Percentiles rank a stretch among this genome's conserved stretches.
phyloP scores from a whole-genome alignment of 208 protist genomes.

The Herpetomonas samuelpessoai region DNA sequence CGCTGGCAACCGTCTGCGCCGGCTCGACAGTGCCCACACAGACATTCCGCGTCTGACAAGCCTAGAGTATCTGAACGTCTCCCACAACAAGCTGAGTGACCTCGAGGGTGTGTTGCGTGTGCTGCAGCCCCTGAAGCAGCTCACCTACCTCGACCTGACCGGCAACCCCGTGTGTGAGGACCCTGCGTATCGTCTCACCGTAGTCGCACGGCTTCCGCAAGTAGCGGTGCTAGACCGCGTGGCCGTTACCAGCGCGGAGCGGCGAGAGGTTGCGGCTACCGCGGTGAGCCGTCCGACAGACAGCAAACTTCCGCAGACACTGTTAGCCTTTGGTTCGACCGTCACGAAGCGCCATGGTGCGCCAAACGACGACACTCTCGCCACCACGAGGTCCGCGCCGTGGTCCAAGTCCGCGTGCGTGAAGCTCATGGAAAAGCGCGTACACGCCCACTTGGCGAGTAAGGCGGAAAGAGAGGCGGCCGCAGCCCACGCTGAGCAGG shows the following conservation, averaged over 20 bases:
- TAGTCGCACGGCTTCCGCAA: slow-evolving; percentile 57
- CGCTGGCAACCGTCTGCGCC: slow-evolving; percentile 32
- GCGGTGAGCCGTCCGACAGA: neutral
- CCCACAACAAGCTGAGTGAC: slow-evolving; percentile 57
- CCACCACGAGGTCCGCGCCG: neutral
- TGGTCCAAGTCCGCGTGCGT: slow-evolving; percentile 19
- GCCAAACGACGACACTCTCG: neutral
- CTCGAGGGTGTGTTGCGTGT: slow-evolving; percentile 26
- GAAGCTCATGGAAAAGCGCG: slow-evolving; percentile 24
- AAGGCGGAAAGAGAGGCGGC: slow-evolving; percentile 8
- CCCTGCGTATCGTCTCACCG: slow-evolving; percentile 52
- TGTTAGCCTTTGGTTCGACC: slow-evolving; percentile 9
- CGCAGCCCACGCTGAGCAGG: slow-evolving; percentile 13
- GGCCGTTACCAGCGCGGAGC: slow-evolving; percentile 46
- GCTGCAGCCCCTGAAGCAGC: slow-evolving; percentile 41
- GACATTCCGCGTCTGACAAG: slow-evolving; percentile 46
- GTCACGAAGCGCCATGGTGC: slow-evolving; percentile 4
- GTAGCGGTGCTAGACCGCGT: slow-evolving; percentile 66
- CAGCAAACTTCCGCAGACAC: neutral
- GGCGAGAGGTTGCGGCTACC: slow-evolving; percentile 24
- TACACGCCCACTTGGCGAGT: slow-evolving; percentile 16
- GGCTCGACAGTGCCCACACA: slow-evolving; percentile 26
- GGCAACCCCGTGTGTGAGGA: slow-evolving; percentile 70
- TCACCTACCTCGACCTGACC: slow-evolving; percentile 59
- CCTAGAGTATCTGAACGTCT: slow-evolving; percentile 61